Percentiles rank a stretch among this genome's conserved stretches.
These are phyloP conservation scores for Umbelopsis ramanniana DNA, from an alignment of 192 early-diverging fungal species.

Conservation along the genomic window DNA sequence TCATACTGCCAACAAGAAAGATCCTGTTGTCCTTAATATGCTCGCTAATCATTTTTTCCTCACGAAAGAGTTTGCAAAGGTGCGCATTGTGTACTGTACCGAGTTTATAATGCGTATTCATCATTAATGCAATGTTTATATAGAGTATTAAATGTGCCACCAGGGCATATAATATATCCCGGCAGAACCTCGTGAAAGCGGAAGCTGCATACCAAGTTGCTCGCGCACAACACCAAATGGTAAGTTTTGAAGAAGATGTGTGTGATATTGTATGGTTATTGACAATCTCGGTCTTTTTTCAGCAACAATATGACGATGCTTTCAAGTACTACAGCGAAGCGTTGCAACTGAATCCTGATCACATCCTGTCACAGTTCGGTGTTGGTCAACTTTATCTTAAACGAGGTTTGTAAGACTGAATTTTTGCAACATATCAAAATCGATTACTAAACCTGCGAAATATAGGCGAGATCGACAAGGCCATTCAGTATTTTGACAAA, in stretches of 20 bases:
- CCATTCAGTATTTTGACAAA: slow-evolving; percentile 59
- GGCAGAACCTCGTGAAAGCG: slow-evolving; percentile 57
- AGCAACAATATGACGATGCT: slow-evolving; percentile 76
- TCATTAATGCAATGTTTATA: not conserved
- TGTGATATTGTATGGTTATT: not conserved
- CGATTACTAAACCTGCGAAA: slow-evolving; percentile 18
- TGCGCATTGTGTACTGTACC: not conserved
- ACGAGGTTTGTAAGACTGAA: slow-evolving; percentile 40
- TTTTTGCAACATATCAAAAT: not conserved
- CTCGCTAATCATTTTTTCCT: slow-evolving; percentile 62
- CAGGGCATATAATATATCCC: slow-evolving; percentile 46
- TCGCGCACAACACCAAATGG: slow-evolving; percentile 56
- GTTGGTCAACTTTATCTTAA: slow-evolving; percentile 76
- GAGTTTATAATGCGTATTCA: not conserved
- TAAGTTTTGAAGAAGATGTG: not conserved
- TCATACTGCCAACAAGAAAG: slow-evolving; percentile 52
- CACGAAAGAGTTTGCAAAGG: slow-evolving; percentile 47
- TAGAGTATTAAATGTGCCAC: slow-evolving; percentile 49
- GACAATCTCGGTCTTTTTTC: not conserved
- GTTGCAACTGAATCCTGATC: slow-evolving; percentile 65
- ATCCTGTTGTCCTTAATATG: slow-evolving; percentile 57
- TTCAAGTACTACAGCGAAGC: slow-evolving; percentile 70
- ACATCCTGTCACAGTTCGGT: slow-evolving; percentile 73
- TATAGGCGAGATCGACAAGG: slow-evolving; percentile 43
- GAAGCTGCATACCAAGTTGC: slow-evolving; percentile 66